Evolutionary conservation across 148 eudicot genomes (phyloP), one percentile per base, ranked within the genome.

Genomic region (Rhododendron henanense): DNA sequence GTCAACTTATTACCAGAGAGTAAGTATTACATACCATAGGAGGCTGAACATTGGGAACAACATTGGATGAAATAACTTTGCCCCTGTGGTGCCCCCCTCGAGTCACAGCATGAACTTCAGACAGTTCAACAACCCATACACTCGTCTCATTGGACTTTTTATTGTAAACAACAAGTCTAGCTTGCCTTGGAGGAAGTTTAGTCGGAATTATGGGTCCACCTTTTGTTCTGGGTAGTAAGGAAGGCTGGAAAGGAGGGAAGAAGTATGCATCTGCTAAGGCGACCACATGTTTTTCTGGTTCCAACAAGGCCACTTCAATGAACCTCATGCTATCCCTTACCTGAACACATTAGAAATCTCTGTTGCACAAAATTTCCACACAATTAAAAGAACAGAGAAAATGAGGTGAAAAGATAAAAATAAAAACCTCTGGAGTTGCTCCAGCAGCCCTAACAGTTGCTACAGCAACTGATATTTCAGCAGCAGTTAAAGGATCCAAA

Each of bases 381-480:
- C 10, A 3, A 41, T 50, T n/a, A 10, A 25, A 50, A 41, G 6
- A 77, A 67, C 14, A 55, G 13, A 33, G 71, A 67, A 82, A 57
- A 51, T 63, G 45, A 48, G 47, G 39, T 39, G 19, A 71, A 76
- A 18, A 21, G n/a, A 19, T 59, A 4, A 59, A 83, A 23, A 71
- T 67, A 71, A 86, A 13, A 75, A 95, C 98, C 96, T 94, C 94
- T 80, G 98, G 98, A 79, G 96, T 94, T 79, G 94, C 92, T 85
- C 98, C 98, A 88, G 98, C 96, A 50, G 98, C 95, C 88, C 98
- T 90, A 85, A 95, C 98, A 79, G 96, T 93, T 28, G 94, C 96
- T 82, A 95, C 95, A 78, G 98, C 98, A 65, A 95, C 95, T 79
- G 93, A 90, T 85, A 95, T 95, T 87, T 95, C 98, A 84, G 94